Base-by-base conservation (phyloP, 495 filamentous ascomycete genomes). In the Aspergillus wentii region DNA sequence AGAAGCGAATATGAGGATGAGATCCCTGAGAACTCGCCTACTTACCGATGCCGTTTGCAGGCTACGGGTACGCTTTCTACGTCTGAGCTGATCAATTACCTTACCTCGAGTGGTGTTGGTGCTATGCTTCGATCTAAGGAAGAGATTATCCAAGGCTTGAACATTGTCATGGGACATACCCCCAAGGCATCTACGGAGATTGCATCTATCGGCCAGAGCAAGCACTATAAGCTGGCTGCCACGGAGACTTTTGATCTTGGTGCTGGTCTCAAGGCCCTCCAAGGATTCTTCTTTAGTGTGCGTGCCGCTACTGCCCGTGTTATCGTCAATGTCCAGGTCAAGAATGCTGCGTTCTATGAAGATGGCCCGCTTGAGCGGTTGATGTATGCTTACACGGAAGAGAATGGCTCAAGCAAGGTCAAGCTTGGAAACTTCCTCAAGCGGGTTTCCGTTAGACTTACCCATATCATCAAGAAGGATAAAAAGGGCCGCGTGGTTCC, bases 281-380 rank as follows among this genome's bases (percentile, higher is more conserved):
- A 83, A 33, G 83, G 84, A 0, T 86, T 74, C 46, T 84, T 83
- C 42, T 67, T 79, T 35, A 85, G 80, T 56, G 74, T 80, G 11
- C 79, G 83, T 16, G 65, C 73, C 0, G 80, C 78, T 7, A 85
- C 83, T 3, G 72, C 75, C 3, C 71, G 82, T 5, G 47, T 84
- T 8, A 61, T 86, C 1, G 55, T 85, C 3, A 85, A 87, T 36
- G 71, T 76, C 3, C 67, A 72, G 35, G 66, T 72, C 27, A 71
- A 69, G 30, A 64, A 72, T 38, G 20, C 55, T 3, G 69, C 67
- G 3, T 62, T 56, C 34, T 71, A 68, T 46, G 34, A 67, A 29
- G 41, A 48, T 27, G 62, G 60, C 3, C 49, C 48, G n/a, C 35
- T 72, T 30, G 21, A 10, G 5, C 31, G 39, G 4, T 35, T 62